A percentile compares a stretch with the other conserved stretches of the same genome.
Conservation (phyloP, 768 basidiomycete genomes). For the Thelephora aurantiotincta region DNA sequence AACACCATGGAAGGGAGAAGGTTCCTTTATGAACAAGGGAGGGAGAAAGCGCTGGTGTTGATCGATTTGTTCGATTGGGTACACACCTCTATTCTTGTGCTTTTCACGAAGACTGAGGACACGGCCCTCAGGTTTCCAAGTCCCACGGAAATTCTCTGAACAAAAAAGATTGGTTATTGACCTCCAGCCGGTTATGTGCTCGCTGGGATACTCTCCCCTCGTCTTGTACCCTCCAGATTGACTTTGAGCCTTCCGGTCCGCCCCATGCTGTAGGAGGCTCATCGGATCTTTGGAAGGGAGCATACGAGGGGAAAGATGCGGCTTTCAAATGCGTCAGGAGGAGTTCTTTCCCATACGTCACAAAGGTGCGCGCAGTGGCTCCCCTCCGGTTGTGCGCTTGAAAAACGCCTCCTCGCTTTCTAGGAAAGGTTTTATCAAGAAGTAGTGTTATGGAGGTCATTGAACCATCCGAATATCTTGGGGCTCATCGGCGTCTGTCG, state of each 20-base stretch:
- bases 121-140: no score
- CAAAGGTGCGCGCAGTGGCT: no score
- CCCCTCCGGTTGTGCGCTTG: background rate
- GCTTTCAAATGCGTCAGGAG: slow-evolving; percentile 1
- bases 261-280: background rate
- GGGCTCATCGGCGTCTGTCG: slow-evolving; percentile 1
- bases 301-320: background rate
- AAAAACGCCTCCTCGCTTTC: background rate
- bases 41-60: no score
- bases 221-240: background rate
- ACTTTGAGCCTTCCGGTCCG: background rate
- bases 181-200: background rate
- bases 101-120: no score
- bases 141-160: no score
- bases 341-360: background rate
- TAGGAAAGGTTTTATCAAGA: slow-evolving; percentile 2
- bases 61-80: no score
- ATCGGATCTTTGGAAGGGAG: slow-evolving; percentile 3
- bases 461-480: background rate
- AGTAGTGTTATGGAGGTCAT: slow-evolving; percentile 1
- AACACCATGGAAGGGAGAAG: no score
- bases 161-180: no score
- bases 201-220: background rate
- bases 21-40: no score
- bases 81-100: no score